These are phyloP conservation scores for Penicillium mononematosum DNA, from an alignment of 495 filamentous ascomycete species.

Conservation along the genomic window DNA sequence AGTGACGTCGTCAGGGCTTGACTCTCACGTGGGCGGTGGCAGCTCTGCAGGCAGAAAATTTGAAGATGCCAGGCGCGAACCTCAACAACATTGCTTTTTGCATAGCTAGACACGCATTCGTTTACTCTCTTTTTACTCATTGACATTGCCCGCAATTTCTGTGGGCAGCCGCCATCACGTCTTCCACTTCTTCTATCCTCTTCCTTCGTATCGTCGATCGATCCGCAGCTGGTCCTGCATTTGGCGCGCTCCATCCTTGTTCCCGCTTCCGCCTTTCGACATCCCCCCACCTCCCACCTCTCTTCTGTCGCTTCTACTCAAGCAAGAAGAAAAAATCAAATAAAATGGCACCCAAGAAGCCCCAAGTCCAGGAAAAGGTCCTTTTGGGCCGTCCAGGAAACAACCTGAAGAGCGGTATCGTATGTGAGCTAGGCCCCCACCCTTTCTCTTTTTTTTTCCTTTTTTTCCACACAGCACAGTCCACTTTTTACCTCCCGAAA, in stretches of 20 bases:
- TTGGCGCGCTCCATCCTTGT: constrained; percentile 30
- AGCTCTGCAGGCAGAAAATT: constrained; percentile 29
- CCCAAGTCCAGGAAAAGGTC: constrained; percentile 50
- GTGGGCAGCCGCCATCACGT: constrained; percentile 45
- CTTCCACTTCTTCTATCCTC: constrained; percentile 31
- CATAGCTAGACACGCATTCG: constrained; percentile 8
- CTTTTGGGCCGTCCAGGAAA: constrained; percentile 92
- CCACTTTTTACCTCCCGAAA: constrained; percentile 36
- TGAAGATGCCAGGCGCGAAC: constrained; percentile 19
- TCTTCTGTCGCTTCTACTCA: constrained; percentile 44
- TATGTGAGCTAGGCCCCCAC: constrained; percentile 62
- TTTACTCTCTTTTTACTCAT: constrained; percentile 17
- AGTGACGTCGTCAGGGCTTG: constrained; percentile 21
- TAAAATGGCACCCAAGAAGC: constrained; percentile 58
- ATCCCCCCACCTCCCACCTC: constrained; percentile 32
- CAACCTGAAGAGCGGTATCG: constrained; percentile 99
- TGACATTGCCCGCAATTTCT: constrained; percentile 26
- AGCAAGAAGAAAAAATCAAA: constrained; percentile 48
- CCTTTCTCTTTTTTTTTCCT: constrained; percentile 24
- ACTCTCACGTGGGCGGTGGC: constrained; percentile 31
- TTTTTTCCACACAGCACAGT: constrained; percentile 38
- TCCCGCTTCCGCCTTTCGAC: constrained; percentile 33
- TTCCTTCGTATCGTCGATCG: constrained; percentile 37
- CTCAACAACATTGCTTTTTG: not conserved
- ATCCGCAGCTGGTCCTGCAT: constrained; percentile 54